phyloP scores from a whole-genome alignment of 208 protist species.

The Leishmania gerbilli region DNA sequence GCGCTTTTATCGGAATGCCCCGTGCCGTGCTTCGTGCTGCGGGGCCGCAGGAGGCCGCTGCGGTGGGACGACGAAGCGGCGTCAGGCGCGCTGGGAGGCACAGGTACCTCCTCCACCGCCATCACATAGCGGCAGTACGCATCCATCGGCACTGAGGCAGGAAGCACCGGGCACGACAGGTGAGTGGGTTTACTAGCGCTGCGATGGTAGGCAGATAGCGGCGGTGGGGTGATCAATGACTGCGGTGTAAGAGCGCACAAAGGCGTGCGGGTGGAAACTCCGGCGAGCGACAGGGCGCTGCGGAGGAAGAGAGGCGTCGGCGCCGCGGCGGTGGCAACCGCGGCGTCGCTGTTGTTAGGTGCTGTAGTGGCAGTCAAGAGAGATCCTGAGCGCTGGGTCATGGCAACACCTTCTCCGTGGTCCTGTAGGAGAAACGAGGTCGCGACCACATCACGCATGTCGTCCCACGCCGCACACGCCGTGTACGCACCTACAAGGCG shows the following conservation, averaged over 20 bases:
- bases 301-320: slow-evolving; percentile 24
- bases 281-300: slow-evolving; percentile 30
- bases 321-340: not conserved
- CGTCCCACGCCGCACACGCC: slow-evolving; percentile 75
- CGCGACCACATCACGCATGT: slow-evolving; percentile 59
- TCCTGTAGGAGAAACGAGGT: slow-evolving; percentile 63
- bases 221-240: slow-evolving; percentile 15
- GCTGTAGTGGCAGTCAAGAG: not conserved
- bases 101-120: slow-evolving; percentile 26
- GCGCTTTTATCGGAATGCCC: not conserved
- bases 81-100: not conserved
- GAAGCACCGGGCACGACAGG: slow-evolving; percentile 17
- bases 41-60: not conserved
- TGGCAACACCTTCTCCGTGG: not conserved
- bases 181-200: not conserved
- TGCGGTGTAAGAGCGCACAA: slow-evolving; percentile 28
- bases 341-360: not conserved
- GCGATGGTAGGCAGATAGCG: slow-evolving; percentile 10
- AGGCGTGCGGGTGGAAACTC: slow-evolving; percentile 16
- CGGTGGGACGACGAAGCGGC: not conserved
- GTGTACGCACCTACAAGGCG: slow-evolving; percentile 64
- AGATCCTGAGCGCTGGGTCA: not conserved
- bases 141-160: slow-evolving; percentile 51
- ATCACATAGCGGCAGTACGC: slow-evolving; percentile 66
- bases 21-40: not conserved